Conservation (phyloP, 768 basidiomycete species). For the Gymnopilus dilepis region DNA sequence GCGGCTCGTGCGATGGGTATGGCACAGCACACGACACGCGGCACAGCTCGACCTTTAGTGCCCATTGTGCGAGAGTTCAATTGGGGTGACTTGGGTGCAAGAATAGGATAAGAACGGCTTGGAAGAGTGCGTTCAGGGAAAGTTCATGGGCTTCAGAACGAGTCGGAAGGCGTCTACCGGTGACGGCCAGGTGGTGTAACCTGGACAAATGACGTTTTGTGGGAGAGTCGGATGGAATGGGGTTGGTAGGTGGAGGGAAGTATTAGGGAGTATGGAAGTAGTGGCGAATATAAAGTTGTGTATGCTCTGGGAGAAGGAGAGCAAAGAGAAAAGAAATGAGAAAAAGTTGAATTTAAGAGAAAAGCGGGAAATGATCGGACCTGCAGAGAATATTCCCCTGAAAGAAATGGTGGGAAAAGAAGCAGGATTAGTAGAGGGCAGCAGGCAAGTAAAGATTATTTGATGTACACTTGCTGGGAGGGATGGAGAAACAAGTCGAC, state of each 20-base stretch:
- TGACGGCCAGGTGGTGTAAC: slow-evolving; percentile 8
- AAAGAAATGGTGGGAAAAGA: slow-evolving; percentile 23
- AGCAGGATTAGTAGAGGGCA: slow-evolving; percentile 26
- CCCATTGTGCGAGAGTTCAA: slow-evolving; percentile 42
- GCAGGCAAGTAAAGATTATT: slow-evolving; percentile 22
- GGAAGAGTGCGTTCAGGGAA: slow-evolving; percentile 29
- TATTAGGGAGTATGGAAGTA: slow-evolving; percentile 22
- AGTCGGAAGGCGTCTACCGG: slow-evolving; percentile 15
- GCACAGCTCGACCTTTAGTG: slow-evolving; percentile 78
- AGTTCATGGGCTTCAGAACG: slow-evolving; percentile 32
- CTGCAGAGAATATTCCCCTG: slow-evolving; percentile 24
- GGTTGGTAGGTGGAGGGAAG: background rate
- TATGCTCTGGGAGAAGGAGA: slow-evolving; percentile 15
- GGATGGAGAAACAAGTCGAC: slow-evolving; percentile 32
- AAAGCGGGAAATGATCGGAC: slow-evolving; percentile 31
- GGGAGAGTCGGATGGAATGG: slow-evolving; percentile 1
- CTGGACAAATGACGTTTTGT: slow-evolving; percentile 5
- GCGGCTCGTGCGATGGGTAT: slow-evolving; percentile 80
- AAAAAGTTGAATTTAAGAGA: slow-evolving; percentile 23
- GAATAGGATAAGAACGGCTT: slow-evolving; percentile 20
- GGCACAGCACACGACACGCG: slow-evolving; percentile 89
- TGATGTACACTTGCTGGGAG: slow-evolving; percentile 23
- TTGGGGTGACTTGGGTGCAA: slow-evolving; percentile 7
- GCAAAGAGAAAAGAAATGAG: slow-evolving; percentile 17
- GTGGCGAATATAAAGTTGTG: slow-evolving; percentile 21